phyloP scores from a whole-genome alignment of 306 rosid genomes.

The Rubus idaeus region DNA sequence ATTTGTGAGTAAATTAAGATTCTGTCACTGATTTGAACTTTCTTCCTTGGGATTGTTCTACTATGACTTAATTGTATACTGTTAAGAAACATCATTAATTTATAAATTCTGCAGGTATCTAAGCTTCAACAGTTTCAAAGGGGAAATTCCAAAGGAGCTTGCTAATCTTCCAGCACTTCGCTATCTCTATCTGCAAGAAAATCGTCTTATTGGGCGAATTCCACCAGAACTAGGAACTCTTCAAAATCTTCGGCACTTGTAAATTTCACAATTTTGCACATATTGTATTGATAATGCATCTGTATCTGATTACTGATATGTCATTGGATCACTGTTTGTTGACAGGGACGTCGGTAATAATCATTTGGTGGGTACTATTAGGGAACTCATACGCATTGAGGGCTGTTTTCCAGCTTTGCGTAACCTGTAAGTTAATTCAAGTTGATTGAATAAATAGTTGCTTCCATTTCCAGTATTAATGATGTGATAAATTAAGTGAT shows the following conservation, averaged over 20 bases:
- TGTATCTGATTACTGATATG: slow-evolving; percentile 19
- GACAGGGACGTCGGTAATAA: slow-evolving; percentile 93
- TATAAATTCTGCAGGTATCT: slow-evolving; percentile 56
- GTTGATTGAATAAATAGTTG: slow-evolving; percentile 5
- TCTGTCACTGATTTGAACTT: slow-evolving; percentile 2
- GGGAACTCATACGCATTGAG: slow-evolving; percentile 95
- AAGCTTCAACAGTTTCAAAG: slow-evolving; percentile 96
- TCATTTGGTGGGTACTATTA: slow-evolving; percentile 96
- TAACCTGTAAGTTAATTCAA: slow-evolving; percentile 66
- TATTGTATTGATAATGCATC: slow-evolving; percentile 13
- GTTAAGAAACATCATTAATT: slow-evolving; percentile 3
- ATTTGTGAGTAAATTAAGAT: slow-evolving; percentile 65
- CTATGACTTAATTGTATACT: slow-evolving; percentile 6
- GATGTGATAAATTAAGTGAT: slow-evolving; percentile 9
- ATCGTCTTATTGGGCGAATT: slow-evolving; percentile 80
- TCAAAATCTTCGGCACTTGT: slow-evolving; percentile 89
- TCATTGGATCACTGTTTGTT: slow-evolving; percentile 26
- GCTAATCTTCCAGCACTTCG: slow-evolving; percentile 94
- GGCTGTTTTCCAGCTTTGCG: slow-evolving; percentile 95
- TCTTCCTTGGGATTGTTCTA: slow-evolving; percentile 1
- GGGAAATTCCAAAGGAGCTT: slow-evolving; percentile 93
- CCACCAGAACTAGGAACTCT: slow-evolving; percentile 95
- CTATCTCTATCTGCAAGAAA: slow-evolving; percentile 90
- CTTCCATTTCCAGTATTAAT: slow-evolving; percentile 7
- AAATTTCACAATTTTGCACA: slow-evolving; percentile 14